Base-by-base conservation (phyloP, 345 rosid species). In the Dimocarpus longan region DNA sequence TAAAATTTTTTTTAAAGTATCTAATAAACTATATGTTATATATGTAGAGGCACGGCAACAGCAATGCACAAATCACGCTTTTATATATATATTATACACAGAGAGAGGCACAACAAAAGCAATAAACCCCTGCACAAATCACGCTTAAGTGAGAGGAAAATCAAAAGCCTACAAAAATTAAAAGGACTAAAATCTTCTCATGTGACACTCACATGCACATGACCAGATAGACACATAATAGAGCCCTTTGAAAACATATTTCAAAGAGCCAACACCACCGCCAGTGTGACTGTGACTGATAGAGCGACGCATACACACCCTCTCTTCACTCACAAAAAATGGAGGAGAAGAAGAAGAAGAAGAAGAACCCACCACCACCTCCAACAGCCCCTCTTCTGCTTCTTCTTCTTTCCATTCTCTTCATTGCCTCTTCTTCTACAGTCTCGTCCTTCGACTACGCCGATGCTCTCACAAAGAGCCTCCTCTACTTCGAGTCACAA, bases 401-500 rank as follows among this genome's bases (percentile, higher is more conserved):
- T 48, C 22, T 77, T 70, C 76, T 84, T 40, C 57, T 87, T 69
- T 19, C 66, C 21, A 22, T 77, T 18, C 69, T 74, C 52, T 76
- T 64, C 57, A 19, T 65, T 11, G 15, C 67, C 3, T 22, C 77
- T 13, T 28, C 64, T 21, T 43, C 16, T 8, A 66, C 76, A 8
- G 65, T 63, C 39, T 48, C 13, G 1, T 50, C 85, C 63, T 84
- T 85, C 69, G 92, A 92, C 79, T 95, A 95, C 68, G 83, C 83
- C 26, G 93, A 93, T 12, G 98, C 99, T 68, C 87, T 95, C 19
- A 60, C 93, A 2, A 93, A 95, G 76, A 93, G 99, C 88, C 92
- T 95, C 70, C 89, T 93, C 67, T 95, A 95, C 86, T 93, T 95
- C 75, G 99, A 95, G 82, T 82, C 99, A 54, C 99, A 95, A 50